A percentile compares a stretch with the other conserved stretches of the same genome.
Evolutionary conservation across 2,329 filamentous ascomycete genomes (phyloP).

Genomic region (Parafenestella ontariensis): DNA sequence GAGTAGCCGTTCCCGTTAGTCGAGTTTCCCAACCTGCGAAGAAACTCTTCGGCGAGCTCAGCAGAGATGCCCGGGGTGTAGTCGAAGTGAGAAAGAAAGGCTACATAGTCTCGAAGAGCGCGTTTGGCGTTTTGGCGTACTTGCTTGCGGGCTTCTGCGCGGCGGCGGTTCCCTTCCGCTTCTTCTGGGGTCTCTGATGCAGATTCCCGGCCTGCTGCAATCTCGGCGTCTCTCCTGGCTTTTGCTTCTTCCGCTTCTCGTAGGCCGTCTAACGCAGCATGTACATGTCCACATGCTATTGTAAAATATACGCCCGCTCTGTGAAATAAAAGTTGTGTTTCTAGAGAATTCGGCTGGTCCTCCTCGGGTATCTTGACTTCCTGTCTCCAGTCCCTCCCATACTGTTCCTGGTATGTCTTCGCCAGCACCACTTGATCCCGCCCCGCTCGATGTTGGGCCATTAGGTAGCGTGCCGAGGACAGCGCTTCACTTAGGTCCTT

Average conservation of each 20-base stretch:
- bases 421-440: slow-evolving; percentile 62
- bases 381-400: slow-evolving; percentile 56
- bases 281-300: slow-evolving; percentile 71
- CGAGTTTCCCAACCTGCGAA: slow-evolving; percentile 35
- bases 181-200: slow-evolving; percentile 53
- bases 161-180: slow-evolving; percentile 54
- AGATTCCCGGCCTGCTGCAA: slow-evolving; percentile 35
- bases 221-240: slow-evolving; percentile 29
- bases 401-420: slow-evolving; percentile 51
- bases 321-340: slow-evolving; percentile 78
- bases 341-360: slow-evolving; percentile 76
- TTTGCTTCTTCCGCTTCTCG: slow-evolving; percentile 48
- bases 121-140: slow-evolving; percentile 78
- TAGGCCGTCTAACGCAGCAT: slow-evolving; percentile 61
- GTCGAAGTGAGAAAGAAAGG: slow-evolving; percentile 76
- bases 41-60: slow-evolving; percentile 64
- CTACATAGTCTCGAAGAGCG: slow-evolving; percentile 75
- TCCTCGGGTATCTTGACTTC: slow-evolving; percentile 63
- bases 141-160: slow-evolving; percentile 68
- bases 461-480: slow-evolving; percentile 60
- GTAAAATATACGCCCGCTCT: slow-evolving; percentile 75
- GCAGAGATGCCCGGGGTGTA: slow-evolving; percentile 76
- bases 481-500: slow-evolving; percentile 75
- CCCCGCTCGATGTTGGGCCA: slow-evolving; percentile 59
- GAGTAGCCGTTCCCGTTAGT: slow-evolving; percentile 21